Base-by-base conservation (phyloP, 257 asterid genomes). In the Linaria vulgaris region DNA sequence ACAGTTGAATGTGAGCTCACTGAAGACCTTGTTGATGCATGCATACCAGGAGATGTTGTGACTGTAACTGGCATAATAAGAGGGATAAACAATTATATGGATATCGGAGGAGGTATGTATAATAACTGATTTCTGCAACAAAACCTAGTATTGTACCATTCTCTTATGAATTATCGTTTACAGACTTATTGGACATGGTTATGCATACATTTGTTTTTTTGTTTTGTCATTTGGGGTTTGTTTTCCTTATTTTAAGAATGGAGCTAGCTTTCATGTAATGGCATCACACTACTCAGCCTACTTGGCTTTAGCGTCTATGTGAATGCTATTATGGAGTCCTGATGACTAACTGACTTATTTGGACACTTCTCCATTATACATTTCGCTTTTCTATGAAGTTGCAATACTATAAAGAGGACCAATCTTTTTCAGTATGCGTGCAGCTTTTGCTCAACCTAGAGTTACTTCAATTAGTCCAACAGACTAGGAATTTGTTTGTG, bases 81-180 rank as follows among this genome's bases (percentile, higher is more conserved):
- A 69, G 86, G 87, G 80, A 89, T 92, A 63, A 92, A 89, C 80
- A 92, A 83, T 80, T 89, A 89, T 85, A 89, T 89, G 97, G 98
- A 92, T 74, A 89, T 92, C 71, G 99, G 99, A 59, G 99, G 99
- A 87, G 98, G 98, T 91, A 83, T n/a, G 64, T 10, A n/a, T 78
- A 44, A 27, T n/a, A 51, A 64, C 39, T 57, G 46, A 27, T 61
- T 6, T 13, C 51, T 12, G 23, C 37, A 68, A 69, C n/a, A 14
- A 63, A 51, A 59, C 17, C 16, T 24, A 61, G 16, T 52, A 60
- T 57, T 37, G 34, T 59, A 62, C 62, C 69, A 43, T 61, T 39
- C 43, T 46, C 20, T 66, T 34, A 44, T 63, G 21, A 27, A 9
- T 30, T 59, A 8, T 34, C 41, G 3, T 34, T 34, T 1, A 34